Percentiles rank a stretch among this genome's conserved stretches.
phyloP scores from a whole-genome alignment of 768 basidiomycete species.

The Boletus coccyginus region DNA sequence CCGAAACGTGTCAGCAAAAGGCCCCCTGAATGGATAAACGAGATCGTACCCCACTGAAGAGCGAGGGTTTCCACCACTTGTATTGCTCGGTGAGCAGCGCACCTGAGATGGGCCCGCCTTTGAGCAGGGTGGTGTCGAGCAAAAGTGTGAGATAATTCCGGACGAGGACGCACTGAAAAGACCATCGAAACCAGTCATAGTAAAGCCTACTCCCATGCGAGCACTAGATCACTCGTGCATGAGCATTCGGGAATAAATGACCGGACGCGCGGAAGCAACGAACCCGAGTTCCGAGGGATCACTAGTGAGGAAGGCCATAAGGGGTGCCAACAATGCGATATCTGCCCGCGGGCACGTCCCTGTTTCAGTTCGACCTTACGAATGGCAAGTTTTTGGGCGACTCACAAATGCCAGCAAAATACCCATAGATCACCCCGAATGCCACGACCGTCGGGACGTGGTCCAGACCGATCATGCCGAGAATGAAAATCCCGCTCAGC shows the following conservation, averaged over 20 bases:
- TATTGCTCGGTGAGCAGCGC: slow-evolving; percentile 49
- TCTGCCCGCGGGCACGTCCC: slow-evolving; percentile 19
- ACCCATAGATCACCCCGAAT: slow-evolving; percentile 44
- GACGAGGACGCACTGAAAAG: slow-evolving; percentile 20
- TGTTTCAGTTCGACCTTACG: neutral
- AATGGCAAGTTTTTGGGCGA: neutral
- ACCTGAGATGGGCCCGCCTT: slow-evolving; percentile 57
- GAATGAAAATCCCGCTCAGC: slow-evolving; percentile 36
- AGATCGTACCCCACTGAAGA: slow-evolving; percentile 44
- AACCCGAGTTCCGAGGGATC: slow-evolving; percentile 52
- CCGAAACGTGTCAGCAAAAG: neutral
- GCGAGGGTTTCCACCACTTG: slow-evolving; percentile 53
- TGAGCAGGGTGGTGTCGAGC: neutral
- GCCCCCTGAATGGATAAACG: neutral
- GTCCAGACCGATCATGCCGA: slow-evolving; percentile 42
- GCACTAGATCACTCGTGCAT: slow-evolving; percentile 9
- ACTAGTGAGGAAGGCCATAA: slow-evolving; percentile 42
- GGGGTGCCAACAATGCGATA: slow-evolving; percentile 39
- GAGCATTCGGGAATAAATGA: neutral
- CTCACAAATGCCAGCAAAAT: slow-evolving; percentile 44
- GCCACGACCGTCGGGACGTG: slow-evolving; percentile 34
- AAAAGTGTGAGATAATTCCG: neutral
- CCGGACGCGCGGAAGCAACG: neutral
- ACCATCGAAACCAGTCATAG: slow-evolving; percentile 12
- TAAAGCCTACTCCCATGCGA: slow-evolving; percentile 24